Evolutionary conservation across 331 rosid genomes (phyloP), one percentile per base, ranked within the genome.

Genomic region (Acacia pycnantha): DNA sequence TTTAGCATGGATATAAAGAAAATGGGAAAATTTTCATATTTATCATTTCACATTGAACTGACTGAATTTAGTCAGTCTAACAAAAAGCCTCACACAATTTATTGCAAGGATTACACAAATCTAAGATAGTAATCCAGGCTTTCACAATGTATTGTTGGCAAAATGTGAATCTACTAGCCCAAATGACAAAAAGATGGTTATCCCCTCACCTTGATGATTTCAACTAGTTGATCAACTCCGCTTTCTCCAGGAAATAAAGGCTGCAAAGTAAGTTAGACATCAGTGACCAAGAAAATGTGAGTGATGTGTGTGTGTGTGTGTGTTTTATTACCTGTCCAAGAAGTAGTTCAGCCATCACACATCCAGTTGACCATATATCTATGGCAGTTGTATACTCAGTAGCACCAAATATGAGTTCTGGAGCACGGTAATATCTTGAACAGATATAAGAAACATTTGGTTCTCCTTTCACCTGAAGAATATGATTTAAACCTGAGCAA

Each of bases 331-430:
- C 98, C 98, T 94, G 98, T 70, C 98, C 98, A 78, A 94, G 98
- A 82, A 94, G 94, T 76, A 94, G 86, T 73, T 94, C 98, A 71
- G 98, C 98, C 98, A 94, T 94, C 73, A 94, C 98, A 85, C 98
- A 94, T 53, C 98, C 98, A 84, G 98, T 92, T 75, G 98, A 94
- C 98, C 98, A 94, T 84, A 94, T 94, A 85, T 94, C 98, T 48
- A 94, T 92, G 37, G 98, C 97, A 68, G 97, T 89, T 70, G 98
- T 93, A 84, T 93, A 93, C 86, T 93, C 98, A 1, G 97, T 91
- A 73, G 98, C 98, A 66, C 98, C 98, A 84, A 94, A 94, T 83
- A 94, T 94, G 72, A 94, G 92, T 77, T 94, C 98, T 2, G 98
- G 98, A 66, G 98, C 98, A 37, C 98, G 98, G 73, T 94, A 94